Conservation (phyloP, 306 rosid species). For the Malus fusca region DNA sequence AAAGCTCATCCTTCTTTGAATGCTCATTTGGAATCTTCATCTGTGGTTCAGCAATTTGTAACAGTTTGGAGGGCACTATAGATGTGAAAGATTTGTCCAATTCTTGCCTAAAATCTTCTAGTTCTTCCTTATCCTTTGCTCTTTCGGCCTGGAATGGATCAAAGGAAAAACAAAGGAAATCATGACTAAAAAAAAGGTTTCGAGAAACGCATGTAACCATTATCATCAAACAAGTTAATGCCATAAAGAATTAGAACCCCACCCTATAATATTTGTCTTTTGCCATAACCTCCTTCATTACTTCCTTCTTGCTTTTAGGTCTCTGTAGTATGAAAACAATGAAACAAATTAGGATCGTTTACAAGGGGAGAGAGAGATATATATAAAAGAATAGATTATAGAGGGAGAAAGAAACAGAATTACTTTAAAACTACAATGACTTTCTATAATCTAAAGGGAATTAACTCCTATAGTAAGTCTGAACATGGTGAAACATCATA, state of each 20-base stretch:
- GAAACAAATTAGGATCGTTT: constrained; percentile 4
- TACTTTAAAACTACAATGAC: neutral
- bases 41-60: constrained; percentile 51
- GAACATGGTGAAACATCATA: neutral
- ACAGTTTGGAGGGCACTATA: constrained; percentile 46
- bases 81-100: constrained; percentile 62
- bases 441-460: neutral
- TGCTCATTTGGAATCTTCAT: constrained; percentile 38
- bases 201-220: neutral
- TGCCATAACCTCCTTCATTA: constrained; percentile 68
- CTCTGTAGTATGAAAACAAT: constrained; percentile 39
- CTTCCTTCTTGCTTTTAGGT: constrained; percentile 83
- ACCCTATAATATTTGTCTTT: constrained; percentile 86
- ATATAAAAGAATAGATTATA: neutral
- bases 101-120: constrained; percentile 61
- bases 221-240: neutral
- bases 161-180: constrained; percentile 1
- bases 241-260: neutral
- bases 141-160: constrained; percentile 65
- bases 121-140: constrained; percentile 81
- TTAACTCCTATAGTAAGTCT: neutral
- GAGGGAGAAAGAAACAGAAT: neutral
- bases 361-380: neutral
- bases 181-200: constrained; percentile 2
- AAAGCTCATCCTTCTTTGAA: constrained; percentile 29